phyloP scores from a whole-genome alignment of 2,329 filamentous ascomycete species.

The Didymella glomerata region DNA sequence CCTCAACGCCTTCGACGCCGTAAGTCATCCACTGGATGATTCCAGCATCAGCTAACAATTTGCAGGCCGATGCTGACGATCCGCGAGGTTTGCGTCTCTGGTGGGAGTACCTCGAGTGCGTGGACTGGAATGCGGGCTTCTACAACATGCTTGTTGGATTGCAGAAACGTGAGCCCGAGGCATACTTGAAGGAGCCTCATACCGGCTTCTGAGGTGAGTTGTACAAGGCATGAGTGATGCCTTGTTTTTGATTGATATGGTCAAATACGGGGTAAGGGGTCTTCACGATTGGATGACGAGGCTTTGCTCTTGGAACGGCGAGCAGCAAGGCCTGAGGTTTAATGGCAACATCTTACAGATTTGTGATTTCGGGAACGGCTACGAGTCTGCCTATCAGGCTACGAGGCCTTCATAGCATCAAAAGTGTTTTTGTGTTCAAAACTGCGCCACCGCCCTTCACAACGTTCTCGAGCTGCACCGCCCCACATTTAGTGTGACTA shows the following conservation, averaged over 20 bases:
- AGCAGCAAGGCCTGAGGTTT: background rate
- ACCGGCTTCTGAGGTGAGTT: background rate
- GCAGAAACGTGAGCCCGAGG: slow-evolving; percentile 24
- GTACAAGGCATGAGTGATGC: background rate
- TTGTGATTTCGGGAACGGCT: background rate
- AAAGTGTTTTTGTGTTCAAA: background rate
- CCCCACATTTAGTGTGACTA: slow-evolving; percentile 10
- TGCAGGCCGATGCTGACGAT: slow-evolving; percentile 50
- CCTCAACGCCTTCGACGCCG: slow-evolving; percentile 51
- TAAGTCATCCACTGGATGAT: slow-evolving; percentile 26
- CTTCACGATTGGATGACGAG: background rate
- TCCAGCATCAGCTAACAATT: background rate
- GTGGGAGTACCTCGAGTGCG: slow-evolving; percentile 59
- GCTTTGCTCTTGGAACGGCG: background rate
- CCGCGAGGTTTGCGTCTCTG: slow-evolving; percentile 55
- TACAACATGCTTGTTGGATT: slow-evolving; percentile 52
- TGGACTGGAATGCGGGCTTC: slow-evolving; percentile 53
- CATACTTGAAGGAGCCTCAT: background rate
- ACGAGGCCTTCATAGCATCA: background rate
- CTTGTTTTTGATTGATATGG: background rate
- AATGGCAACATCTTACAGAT: background rate
- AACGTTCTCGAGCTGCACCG: slow-evolving; percentile 1
- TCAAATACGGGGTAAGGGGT: background rate
- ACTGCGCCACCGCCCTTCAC: background rate
- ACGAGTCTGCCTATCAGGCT: too few relatives aligned